Base-by-base conservation (phyloP, 495 filamentous ascomycete species). In the Neurospora sp. region DNA sequence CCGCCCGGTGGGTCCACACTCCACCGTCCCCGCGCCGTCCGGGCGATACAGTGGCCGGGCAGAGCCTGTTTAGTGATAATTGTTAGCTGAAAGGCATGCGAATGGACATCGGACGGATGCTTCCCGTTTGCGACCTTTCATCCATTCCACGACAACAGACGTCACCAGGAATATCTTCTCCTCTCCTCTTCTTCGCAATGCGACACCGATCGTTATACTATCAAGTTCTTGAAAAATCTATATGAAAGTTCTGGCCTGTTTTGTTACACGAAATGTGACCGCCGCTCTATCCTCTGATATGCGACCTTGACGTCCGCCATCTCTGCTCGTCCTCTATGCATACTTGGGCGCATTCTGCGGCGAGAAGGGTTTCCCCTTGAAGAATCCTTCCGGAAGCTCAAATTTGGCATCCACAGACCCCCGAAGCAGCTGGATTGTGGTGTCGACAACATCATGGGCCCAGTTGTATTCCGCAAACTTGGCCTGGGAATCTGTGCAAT, bases 391-490 rank as follows among this genome's bases (percentile, higher is more conserved):
- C 3, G 78, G 78, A 35, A 79, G 72, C 70, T 78, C 70, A 42
- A 75, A 78, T 12, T 18, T 71, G 0, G 75, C 44, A 70, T 77
- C 65, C 6, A 71, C 38, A 35, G 53, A 65, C 31, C 70, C 74
- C 48, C 70, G 40, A 48, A 78, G 73, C 4, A 68, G 37, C 7
- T 71, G 71, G 8, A 72, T 72, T 9, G 44, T 72, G 7, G 70
- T 41, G 7, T 39, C 31, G 12, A 79, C 75, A 38, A 80, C 44
- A 45, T 80, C 77, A 35, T 75, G 70, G 38, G 76, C 74, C 72
- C 76, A 80, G 69, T 79, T 80, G 71, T 74, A 79, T 38, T 75
- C 65, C 16, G 73, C 71, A 31, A 78, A 79, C 31, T 79, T 76
- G 10, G 70, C 69, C 6, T 74, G 78, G 10, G 73, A 72, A 72